Evolutionary conservation across 306 rosid genomes (phyloP).

Genomic region (Sindora glabra): DNA sequence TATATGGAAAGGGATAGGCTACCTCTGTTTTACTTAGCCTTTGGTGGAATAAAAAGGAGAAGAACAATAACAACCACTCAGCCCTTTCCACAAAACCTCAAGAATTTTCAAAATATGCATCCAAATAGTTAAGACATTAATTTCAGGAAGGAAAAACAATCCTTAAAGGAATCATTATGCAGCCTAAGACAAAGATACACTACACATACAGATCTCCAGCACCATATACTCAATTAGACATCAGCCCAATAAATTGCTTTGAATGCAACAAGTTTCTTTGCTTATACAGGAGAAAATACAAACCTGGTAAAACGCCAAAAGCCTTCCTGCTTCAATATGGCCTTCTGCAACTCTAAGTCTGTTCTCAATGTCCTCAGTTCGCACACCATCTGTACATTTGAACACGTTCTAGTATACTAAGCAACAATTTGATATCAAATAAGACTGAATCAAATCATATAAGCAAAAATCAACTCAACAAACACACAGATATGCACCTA

Average conservation of each 20-base stretch:
- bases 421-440: conserved; percentile 1
- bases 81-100: neutral
- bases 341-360: conserved; percentile 74
- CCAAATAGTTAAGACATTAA: neutral
- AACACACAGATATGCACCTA: neutral
- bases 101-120: too few species aligned
- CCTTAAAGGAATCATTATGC: conserved; percentile 1
- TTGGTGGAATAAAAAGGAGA: too few species aligned
- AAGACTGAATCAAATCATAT: conserved; percentile 11
- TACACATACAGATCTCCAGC: neutral
- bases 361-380: conserved; percentile 47
- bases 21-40: too few species aligned
- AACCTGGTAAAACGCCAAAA: conserved; percentile 88
- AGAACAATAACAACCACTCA: conserved; percentile 1
- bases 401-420: conserved; percentile 8
- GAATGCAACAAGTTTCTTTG: conserved; percentile 1
- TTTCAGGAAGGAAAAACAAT: neutral
- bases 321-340: conserved; percentile 94
- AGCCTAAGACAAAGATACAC: conserved; percentile 1
- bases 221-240: neutral
- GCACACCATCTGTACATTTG: conserved; percentile 40
- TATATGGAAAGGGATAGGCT: too few species aligned
- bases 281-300: conserved; percentile 9
- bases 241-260: conserved; percentile 1
- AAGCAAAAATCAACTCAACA: conserved; percentile 9